These are phyloP conservation scores for Spencermartinsiella europaea DNA, from an alignment of 805 yeast genomes.

Conservation along the genomic window DNA sequence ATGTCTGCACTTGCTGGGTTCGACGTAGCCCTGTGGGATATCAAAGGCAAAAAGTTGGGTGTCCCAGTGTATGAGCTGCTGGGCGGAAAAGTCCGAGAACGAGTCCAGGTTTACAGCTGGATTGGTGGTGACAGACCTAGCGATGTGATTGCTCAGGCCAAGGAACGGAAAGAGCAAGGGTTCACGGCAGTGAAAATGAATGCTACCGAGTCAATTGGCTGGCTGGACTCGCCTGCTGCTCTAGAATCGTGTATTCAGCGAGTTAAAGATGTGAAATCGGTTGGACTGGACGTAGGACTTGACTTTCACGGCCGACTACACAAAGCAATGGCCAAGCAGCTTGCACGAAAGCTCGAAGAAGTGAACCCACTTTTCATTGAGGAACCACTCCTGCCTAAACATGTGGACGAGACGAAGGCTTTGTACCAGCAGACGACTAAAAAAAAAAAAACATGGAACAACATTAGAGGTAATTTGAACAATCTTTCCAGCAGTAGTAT, in stretches of 20 bases:
- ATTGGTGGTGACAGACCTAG: slow-evolving; percentile 27
- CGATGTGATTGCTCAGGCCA: slow-evolving; percentile 26
- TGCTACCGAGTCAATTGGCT: slow-evolving; percentile 22
- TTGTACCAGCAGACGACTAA: slow-evolving; percentile 24
- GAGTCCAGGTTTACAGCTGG: slow-evolving; percentile 30
- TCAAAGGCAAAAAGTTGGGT: slow-evolving; percentile 30
- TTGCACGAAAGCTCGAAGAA: slow-evolving; percentile 26
- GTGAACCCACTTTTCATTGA: slow-evolving; percentile 28
- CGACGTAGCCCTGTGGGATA: slow-evolving; percentile 33
- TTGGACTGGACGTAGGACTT: slow-evolving; percentile 29
- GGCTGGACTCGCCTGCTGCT: slow-evolving; percentile 26
- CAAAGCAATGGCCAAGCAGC: slow-evolving; percentile 30
- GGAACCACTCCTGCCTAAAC: slow-evolving; percentile 29
- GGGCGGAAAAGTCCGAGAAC: slow-evolving; percentile 31
- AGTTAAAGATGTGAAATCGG: slow-evolving; percentile 21
- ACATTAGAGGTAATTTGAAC: too few relatives aligned
- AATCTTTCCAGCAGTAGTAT: too few relatives aligned
- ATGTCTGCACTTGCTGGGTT: slow-evolving; percentile 32
- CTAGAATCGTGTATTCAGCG: slow-evolving; percentile 28
- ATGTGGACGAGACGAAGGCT: slow-evolving; percentile 24
- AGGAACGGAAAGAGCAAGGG: slow-evolving; percentile 28
- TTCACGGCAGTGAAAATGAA: slow-evolving; percentile 34
- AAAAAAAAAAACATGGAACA: too few relatives aligned
- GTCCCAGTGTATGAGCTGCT: slow-evolving; percentile 30
- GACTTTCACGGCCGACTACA: slow-evolving; percentile 31